Base-by-base conservation (phyloP, 352 stramenopile species). In the Blastocystis sp. region DNA sequence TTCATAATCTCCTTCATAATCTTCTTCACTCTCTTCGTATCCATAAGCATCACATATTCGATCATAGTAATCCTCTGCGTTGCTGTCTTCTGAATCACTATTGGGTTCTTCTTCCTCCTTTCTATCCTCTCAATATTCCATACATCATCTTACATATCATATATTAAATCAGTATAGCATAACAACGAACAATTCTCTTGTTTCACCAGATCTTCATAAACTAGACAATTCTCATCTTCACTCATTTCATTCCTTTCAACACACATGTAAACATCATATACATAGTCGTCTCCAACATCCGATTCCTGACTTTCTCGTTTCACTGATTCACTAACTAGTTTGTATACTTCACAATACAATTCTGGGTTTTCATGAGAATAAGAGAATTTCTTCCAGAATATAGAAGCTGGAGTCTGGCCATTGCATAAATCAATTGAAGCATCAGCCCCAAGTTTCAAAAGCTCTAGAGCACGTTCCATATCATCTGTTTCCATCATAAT, bases 361-460 rank as follows among this genome's bases (percentile, higher is more conserved):
- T 24, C 59, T 49, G 1, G 66, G 42, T 29, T 56, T 24, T 56
- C 66, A 6, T 27, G 1, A 14, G 27, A 27, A 7, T 59, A 14
- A 21, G 46, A 49, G 5, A 80, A 11, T 6, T 35, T 39, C 12
- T 61, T 59, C 69, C 69, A 80, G 14, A 80, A 46, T 6, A 65
- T 19, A 14, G 69, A 59, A 9, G 46, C 39, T 19, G 69, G 42
- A 4, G 69, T 63, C 7, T 46, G 24, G 19, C 12, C 14, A 16
- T n/a, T n/a, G 11, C 7, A 39, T 49, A 46, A 9, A 37, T 32
- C 14, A 11, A 78, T 59, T 21, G 37, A 78, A 24, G n/a, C 39
- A 42, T 74, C 24, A 16, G 66, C 66, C n/a, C 66, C 66, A 6
- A 78, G 19, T 14, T 78, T 57, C 66, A 78, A 16, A 21, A 78